Evolutionary conservation across 148 eudicot species (phyloP), one percentile per base, ranked within the genome.

Genomic region (Cornus controversa): DNA sequence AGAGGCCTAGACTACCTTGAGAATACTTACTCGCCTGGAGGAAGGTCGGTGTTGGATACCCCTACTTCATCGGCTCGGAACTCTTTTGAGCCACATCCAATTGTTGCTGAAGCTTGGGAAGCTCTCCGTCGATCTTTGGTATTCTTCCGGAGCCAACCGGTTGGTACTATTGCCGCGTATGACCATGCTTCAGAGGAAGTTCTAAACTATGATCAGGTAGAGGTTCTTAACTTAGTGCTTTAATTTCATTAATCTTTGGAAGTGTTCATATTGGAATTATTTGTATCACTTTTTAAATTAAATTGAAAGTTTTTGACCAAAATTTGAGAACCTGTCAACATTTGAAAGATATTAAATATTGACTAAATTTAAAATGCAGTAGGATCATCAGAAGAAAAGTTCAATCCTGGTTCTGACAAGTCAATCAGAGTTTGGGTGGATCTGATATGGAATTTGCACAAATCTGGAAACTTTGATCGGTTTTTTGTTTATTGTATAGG

Each of bases 81-180:
- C 79, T 96, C 99, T 65, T 93, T 93, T 69, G 99, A 96, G 77
- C 99, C 99, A 20, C 99, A 96, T 79, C 99, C 99, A 40, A 93
- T 96, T 92, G 90, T 96, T 77, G 98, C 97, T 23, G 99, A 96
- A 81, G 99, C 99, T 42, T 96, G 99, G 99, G 99, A 96, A 63
- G 91, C 99, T 85, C 94, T 96, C 45, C 86, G 99, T 40, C 80
- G 98, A 36, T 93, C 98, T 23, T 72, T 93, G 85, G 99, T 96
- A 69, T 58, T 85, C 76, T 93, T 91, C 73, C 85, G 98, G 25
- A 86, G 85, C 70, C 99, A 96, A 82, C 99, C 99, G 2, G 99
- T 96, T 66, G 99, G 99, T 50, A 96, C 99, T 4, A 87, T 96
- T 72, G 99, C 97, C 27, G 99, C 99, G 60, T 88, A 85, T 85